Conservation (phyloP, 2,329 filamentous ascomycete species). For the Cladosporium sp. region DNA sequence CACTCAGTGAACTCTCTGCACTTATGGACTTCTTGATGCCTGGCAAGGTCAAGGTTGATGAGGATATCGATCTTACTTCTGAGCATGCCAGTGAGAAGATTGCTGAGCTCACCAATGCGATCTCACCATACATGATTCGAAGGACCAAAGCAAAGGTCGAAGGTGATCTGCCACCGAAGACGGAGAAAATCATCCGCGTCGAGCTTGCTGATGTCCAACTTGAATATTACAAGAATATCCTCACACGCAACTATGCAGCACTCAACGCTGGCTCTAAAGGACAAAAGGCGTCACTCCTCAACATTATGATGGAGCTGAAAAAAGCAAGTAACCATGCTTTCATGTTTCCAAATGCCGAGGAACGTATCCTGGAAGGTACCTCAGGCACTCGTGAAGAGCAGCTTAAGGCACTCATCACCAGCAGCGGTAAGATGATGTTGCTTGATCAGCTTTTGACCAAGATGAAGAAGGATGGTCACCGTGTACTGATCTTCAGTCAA, state of each 20-base stretch:
- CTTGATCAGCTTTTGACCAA: constrained; percentile 93
- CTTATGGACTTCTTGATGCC: constrained; percentile 96
- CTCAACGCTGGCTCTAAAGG: constrained; percentile 85
- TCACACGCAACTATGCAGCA: constrained; percentile 93
- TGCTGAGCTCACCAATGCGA: constrained; percentile 75
- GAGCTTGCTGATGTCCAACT: constrained; percentile 94
- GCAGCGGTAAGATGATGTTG: constrained; percentile 99
- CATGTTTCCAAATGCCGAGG: constrained; percentile 93
- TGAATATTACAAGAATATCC: constrained; percentile 98
- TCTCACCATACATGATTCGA: constrained; percentile 90
- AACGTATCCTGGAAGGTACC: constrained; percentile 73
- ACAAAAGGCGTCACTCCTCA: constrained; percentile 89
- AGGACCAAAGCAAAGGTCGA: constrained; percentile 97
- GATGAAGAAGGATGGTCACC: constrained; percentile 86
- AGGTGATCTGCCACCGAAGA: constrained; percentile 92
- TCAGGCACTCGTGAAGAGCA: constrained; percentile 75
- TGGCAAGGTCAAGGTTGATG: constrained; percentile 86
- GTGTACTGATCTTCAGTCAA: constrained; percentile 96
- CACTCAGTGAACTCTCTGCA: constrained; percentile 84
- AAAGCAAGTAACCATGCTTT: constrained; percentile 99
- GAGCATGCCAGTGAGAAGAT: constrained; percentile 83
- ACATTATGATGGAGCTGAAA: constrained; percentile 99
- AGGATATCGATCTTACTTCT: constrained; percentile 76
- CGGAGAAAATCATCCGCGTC: constrained; percentile 97
- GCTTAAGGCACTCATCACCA: constrained; percentile 88